phyloP scores from a whole-genome alignment of 306 rosid species.

The Echinosophora koreensis region DNA sequence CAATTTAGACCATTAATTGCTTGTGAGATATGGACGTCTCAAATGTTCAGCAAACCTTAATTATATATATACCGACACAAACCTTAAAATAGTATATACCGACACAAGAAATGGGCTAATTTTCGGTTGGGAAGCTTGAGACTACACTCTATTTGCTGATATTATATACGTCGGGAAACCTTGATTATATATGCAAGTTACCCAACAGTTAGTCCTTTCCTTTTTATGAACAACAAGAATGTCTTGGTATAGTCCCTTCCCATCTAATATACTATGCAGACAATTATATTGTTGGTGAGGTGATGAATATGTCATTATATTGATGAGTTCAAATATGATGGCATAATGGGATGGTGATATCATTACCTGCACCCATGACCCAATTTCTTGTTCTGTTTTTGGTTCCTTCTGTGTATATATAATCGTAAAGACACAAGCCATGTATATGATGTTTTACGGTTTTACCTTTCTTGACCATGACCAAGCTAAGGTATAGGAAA shows the following conservation, averaged over 20 bases:
- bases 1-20: conserved; percentile 24
- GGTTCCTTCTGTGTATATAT: neutral
- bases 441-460: neutral
- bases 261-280: neutral
- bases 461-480: neutral
- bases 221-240: neutral
- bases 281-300: conserved; percentile 14
- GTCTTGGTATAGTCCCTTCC: conserved; percentile 6
- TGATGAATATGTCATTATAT: conserved; percentile 32
- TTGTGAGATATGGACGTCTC: conserved; percentile 18
- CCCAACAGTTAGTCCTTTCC: neutral
- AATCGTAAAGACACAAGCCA: neutral
- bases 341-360: neutral
- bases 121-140: conserved; percentile 7
- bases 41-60: neutral
- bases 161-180: neutral
- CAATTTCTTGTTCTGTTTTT: neutral
- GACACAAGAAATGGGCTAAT: neutral
- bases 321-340: neutral
- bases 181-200: neutral
- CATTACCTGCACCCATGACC: neutral
- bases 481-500: neutral
- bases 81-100: neutral
- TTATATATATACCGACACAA: no score
- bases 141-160: neutral